Evolutionary conservation across 768 basidiomycete genomes (phyloP).

Genomic region (Trametes cubensis): DNA sequence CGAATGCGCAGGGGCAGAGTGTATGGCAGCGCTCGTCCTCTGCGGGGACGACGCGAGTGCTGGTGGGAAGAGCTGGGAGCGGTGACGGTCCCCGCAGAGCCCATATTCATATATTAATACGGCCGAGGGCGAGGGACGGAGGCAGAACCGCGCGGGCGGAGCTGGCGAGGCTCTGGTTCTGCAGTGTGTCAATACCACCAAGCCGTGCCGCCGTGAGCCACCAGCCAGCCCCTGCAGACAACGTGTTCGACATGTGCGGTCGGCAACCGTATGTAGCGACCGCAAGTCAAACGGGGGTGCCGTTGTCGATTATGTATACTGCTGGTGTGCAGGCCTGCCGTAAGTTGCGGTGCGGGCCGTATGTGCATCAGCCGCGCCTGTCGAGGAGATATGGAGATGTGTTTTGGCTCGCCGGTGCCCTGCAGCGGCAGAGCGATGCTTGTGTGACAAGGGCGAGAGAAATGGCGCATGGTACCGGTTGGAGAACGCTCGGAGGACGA

Average conservation of each 20-base stretch:
- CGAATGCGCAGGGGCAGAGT: constrained; percentile 11
- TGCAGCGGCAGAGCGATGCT: not conserved
- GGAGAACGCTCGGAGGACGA: constrained; percentile 21
- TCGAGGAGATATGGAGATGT: constrained; percentile 1
- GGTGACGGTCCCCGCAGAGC: not conserved
- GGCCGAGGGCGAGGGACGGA: too few relatives aligned
- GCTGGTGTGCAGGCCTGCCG: not conserved
- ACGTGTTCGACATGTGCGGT: constrained; percentile 27
- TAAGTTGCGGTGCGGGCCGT: not conserved
- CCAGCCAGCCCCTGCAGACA: constrained; percentile 7
- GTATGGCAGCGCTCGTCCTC: constrained; percentile 1
- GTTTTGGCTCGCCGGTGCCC: not conserved
- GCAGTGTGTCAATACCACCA: too few relatives aligned
- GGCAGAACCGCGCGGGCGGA: constrained; percentile 7
- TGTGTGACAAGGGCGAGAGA: not conserved
- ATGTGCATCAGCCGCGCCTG: not conserved
- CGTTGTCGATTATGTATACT: constrained; percentile 10
- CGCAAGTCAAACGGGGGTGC: constrained; percentile 23
- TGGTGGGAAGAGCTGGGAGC: not conserved
- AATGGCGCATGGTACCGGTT: constrained; percentile 1
- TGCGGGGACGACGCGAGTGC: not conserved
- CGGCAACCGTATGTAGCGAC: constrained; percentile 18
- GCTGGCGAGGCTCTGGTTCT: constrained; percentile 5
- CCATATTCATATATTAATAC: constrained; percentile 13
- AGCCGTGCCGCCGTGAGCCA: not conserved